These are phyloP conservation scores for Diplodia sapinea DNA, from an alignment of 2,329 filamentous ascomycete genomes.

Conservation along the genomic window DNA sequence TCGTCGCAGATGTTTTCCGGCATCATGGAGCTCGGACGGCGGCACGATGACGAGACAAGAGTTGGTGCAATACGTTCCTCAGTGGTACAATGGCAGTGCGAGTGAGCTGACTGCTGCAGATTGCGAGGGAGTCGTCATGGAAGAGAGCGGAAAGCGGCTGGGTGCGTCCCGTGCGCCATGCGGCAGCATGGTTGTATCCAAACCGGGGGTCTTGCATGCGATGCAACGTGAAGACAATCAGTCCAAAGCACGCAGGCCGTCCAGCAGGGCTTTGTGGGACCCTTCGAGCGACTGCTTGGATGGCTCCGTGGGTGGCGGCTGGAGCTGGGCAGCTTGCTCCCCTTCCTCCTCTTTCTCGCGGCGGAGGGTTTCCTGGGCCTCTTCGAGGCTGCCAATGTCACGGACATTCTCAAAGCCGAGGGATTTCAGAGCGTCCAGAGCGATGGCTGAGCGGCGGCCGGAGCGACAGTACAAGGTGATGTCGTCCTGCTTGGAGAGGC, in stretches of 20 bases:
- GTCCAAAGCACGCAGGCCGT: slow-evolving; percentile 41
- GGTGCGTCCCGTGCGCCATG: background rate
- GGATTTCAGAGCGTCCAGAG: slow-evolving; percentile 39
- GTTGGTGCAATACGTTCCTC: background rate
- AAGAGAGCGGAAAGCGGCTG: background rate
- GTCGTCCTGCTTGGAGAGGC: slow-evolving; percentile 38
- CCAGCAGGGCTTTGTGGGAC: slow-evolving; percentile 39
- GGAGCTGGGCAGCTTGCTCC: slow-evolving; percentile 30
- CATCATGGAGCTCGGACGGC: background rate
- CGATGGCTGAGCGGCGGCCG: slow-evolving; percentile 44
- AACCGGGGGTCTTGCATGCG: too few species aligned
- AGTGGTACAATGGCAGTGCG: background rate
- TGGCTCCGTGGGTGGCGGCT: slow-evolving; percentile 2
- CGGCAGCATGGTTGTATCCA: background rate
- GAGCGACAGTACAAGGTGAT: slow-evolving; percentile 49
- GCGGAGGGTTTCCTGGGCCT: slow-evolving; percentile 40
- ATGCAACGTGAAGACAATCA: background rate
- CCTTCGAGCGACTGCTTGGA: slow-evolving; percentile 36
- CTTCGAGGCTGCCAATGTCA: slow-evolving; percentile 47
- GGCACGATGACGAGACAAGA: background rate
- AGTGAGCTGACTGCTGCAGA: slow-evolving; percentile 2
- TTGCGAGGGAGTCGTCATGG: background rate
- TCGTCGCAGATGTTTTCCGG: background rate
- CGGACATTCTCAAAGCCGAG: slow-evolving; percentile 43
- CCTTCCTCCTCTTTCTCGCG: slow-evolving; percentile 36